Base-by-base conservation (phyloP, 306 rosid genomes). In the Elaeagnus macrophylla region DNA sequence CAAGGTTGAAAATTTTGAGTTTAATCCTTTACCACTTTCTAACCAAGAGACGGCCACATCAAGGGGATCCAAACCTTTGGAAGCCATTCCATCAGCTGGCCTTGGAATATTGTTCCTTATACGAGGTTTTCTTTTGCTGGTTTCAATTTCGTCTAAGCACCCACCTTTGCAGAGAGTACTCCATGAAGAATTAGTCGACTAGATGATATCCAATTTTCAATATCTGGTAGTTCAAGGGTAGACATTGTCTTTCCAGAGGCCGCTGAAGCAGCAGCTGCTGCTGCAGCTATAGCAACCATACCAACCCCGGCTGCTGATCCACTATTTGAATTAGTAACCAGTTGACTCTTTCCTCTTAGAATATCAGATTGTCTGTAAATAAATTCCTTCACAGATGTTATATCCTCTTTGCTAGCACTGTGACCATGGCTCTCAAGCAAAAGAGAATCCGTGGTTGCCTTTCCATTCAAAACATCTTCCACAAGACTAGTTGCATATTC, bases 251-350 rank as follows among this genome's bases (percentile, higher is more conserved):
- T 90, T 55, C 90, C 84, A 25, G 95, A 86, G 42, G 88, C 77
- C 68, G 78, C 85, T 7, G 95, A 81, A 49, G 94, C 95, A 8
- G 95, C 95, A 9, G 95, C 95, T 7, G 93, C 94, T 17, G 90
- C 95, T 12, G 94, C 94, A 39, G 91, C 95, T 57, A 79, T 80
- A 37, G 95, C 97, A 56, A 70, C 95, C 95, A 89, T 85, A 73
- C 97, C 95, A 58, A 77, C 95, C 60, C 89, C 94, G 40, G 75
- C 80, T 62, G 79, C 79, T 51, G 94, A 72, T 20, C 91, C 87
- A 61, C 83, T 69, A 75, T 69, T 89, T 52, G 83, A 50, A 79
- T 82, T 89, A 37, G 49, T 20, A 15, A 79, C 74, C 56, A 60
- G 40, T 14, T 88, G 83, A 41, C 94, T 90, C 71, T 77, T 77